These are phyloP conservation scores for Cytidiella melzeri DNA, from an alignment of 768 basidiomycete genomes.

Conservation along the genomic window DNA sequence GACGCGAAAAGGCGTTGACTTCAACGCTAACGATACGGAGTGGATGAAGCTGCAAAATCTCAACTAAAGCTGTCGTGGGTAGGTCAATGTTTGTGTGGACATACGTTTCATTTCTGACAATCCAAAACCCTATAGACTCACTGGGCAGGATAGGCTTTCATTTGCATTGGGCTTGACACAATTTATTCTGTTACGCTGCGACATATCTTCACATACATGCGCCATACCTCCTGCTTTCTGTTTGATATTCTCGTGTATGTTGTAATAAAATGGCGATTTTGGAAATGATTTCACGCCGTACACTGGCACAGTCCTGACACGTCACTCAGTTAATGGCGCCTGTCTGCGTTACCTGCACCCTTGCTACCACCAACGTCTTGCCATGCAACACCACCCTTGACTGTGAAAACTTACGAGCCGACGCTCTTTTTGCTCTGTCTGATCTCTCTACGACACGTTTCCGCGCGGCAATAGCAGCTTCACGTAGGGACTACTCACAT, in stretches of 20 bases:
- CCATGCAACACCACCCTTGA: background rate
- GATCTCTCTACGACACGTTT: no score
- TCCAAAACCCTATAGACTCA: no score
- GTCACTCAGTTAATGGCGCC: no score
- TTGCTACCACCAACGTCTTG: background rate
- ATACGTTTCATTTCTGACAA: background rate
- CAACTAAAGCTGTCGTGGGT: conserved; percentile 36
- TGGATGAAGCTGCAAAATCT: conserved; percentile 82
- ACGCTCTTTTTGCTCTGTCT: no score
- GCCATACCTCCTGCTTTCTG: background rate
- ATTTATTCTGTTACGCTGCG: no score
- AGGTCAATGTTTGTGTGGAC: background rate
- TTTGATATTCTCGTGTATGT: no score
- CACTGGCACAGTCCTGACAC: background rate
- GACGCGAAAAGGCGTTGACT: conserved; percentile 75
- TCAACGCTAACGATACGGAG: conserved; percentile 77
- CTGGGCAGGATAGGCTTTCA: no score
- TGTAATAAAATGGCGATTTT: no score
- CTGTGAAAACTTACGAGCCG: background rate
- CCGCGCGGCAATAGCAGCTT: no score
- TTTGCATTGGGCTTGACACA: no score
- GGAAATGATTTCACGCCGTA: no score
- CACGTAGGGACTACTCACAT: background rate
- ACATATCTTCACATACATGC: background rate
- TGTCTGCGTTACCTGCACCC: no score